Percentiles rank a stretch among this genome's conserved stretches.
Evolutionary conservation across 2,329 filamentous ascomycete species (phyloP).

Genomic region (Aspergillus carbonarius): DNA sequence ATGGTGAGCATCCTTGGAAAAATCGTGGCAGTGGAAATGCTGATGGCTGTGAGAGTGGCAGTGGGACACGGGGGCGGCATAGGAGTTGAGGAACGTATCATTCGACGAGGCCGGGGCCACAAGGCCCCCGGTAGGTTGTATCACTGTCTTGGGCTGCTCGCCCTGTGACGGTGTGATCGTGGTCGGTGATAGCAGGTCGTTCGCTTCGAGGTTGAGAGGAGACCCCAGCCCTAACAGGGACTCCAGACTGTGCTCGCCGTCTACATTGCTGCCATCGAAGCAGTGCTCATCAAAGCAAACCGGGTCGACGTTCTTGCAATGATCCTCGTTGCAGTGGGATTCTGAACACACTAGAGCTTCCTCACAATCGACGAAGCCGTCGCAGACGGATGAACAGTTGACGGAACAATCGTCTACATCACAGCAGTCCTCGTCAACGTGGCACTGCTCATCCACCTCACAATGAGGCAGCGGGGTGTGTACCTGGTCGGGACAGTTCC

Average conservation of each 20-base stretch:
- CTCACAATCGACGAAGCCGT: conserved; percentile 43
- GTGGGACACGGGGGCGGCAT: conserved; percentile 23
- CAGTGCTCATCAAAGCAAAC: conserved; percentile 43
- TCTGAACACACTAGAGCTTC: conserved; percentile 39
- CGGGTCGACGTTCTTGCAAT: conserved; percentile 32
- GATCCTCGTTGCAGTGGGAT: conserved; percentile 28
- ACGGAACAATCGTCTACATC: conserved; percentile 39
- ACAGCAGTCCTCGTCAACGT: conserved; percentile 38
- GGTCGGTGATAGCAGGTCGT: conserved; percentile 26
- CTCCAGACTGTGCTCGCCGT: conserved; percentile 31
- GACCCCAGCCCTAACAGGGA: conserved; percentile 34
- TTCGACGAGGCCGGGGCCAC: conserved; percentile 16
- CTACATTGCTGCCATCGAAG: conserved; percentile 23
- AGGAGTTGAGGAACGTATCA: conserved; percentile 19
- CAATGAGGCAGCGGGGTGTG: conserved; percentile 27
- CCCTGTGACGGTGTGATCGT: conserved; percentile 17
- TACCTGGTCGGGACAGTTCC: conserved; percentile 32
- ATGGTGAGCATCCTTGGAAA: conserved; percentile 30
- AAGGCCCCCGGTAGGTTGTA: conserved; percentile 16
- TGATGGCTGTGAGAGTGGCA: conserved; percentile 26
- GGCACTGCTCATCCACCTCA: conserved; percentile 34
- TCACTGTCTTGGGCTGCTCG: conserved; percentile 23
- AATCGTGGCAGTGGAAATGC: conserved; percentile 31
- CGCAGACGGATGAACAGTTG: conserved; percentile 41
- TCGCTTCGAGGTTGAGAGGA: conserved; percentile 30